Conservation (phyloP, 1,284 basidiomycete genomes). For the Trametes polyzona region DNA sequence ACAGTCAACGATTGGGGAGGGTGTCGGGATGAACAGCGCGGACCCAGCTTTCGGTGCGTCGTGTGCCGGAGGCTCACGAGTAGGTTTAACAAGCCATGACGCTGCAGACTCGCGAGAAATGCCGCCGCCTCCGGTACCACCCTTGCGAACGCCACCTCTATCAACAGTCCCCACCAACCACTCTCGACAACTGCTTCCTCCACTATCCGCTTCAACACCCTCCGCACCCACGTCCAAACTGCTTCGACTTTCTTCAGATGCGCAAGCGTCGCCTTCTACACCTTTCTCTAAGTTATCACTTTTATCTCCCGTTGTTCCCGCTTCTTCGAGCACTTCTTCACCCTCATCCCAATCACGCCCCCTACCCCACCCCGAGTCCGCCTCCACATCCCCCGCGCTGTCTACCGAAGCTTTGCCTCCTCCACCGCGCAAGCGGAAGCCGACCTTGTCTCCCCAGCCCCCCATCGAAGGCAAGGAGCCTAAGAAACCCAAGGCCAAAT, state of each 20-base stretch:
- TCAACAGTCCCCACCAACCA: conserved; percentile 16
- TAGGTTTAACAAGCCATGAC: neutral
- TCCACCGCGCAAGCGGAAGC: conserved; percentile 2
- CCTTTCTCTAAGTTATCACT: conserved; percentile 45
- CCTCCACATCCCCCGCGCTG: neutral
- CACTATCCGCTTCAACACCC: conserved; percentile 31
- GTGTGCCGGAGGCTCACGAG: neutral
- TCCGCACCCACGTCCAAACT: conserved; percentile 16
- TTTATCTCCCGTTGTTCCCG: conserved; percentile 33
- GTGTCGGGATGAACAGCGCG: conserved; percentile 13
- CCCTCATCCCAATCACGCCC: neutral
- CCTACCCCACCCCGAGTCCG: neutral
- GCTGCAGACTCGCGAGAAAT: conserved; percentile 40
- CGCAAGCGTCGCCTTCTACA: conserved; percentile 38
- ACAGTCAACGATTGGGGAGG: conserved; percentile 5
- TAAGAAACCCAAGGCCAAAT: conserved; percentile 9
- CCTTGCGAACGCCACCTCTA: conserved; percentile 42
- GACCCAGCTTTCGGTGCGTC: conserved; percentile 20
- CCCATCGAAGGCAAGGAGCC: conserved; percentile 5
- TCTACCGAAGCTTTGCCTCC: neutral
- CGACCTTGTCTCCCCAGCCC: conserved; percentile 6
- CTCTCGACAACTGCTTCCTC: conserved; percentile 37
- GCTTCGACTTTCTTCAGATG: conserved; percentile 7
- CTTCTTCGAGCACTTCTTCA: neutral
- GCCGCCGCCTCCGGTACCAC: conserved; percentile 52